phyloP scores from a whole-genome alignment of 1,284 basidiomycete species.

The Lentinula novae-zelandiae region DNA sequence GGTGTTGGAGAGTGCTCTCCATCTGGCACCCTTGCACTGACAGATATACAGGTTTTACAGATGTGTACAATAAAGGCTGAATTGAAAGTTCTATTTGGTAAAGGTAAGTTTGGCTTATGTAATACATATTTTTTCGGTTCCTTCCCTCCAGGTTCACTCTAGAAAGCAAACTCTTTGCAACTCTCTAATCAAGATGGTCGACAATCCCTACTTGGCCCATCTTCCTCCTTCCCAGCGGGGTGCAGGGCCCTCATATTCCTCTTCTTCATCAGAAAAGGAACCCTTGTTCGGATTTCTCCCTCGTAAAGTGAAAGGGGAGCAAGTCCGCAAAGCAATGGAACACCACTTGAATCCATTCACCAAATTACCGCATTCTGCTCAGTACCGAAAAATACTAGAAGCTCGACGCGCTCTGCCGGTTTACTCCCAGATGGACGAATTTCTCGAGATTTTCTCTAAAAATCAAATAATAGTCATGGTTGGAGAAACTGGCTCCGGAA shows the following conservation, averaged over 20 bases:
- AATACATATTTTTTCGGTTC: too few relatives aligned
- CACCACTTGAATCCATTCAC: constrained; percentile 91
- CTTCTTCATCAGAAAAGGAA: constrained; percentile 33
- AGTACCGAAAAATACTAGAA: constrained; percentile 87
- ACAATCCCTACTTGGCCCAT: constrained; percentile 62
- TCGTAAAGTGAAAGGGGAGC: constrained; percentile 67
- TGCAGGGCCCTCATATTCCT: constrained; percentile 16
- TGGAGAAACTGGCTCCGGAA: constrained; percentile 97
- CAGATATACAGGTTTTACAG: too few relatives aligned
- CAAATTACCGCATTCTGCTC: constrained; percentile 66
- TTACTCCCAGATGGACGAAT: constrained; percentile 90
- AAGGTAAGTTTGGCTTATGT: too few relatives aligned
- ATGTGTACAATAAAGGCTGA: too few relatives aligned
- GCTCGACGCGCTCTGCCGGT: constrained; percentile 89
- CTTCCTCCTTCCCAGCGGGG: constrained; percentile 26
- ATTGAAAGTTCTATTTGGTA: too few relatives aligned
- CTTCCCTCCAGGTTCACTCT: too few relatives aligned
- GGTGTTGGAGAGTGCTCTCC: too few relatives aligned
- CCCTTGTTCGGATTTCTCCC: constrained; percentile 76
- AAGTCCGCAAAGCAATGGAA: constrained; percentile 76
- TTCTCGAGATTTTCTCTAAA: constrained; percentile 79
- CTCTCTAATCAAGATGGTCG: constrained; percentile 16
- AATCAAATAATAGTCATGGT: constrained; percentile 96
- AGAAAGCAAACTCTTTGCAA: too few relatives aligned
- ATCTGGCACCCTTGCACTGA: too few relatives aligned